These are phyloP conservation scores for Kodamaea arcana DNA, from an alignment of 1,139 yeast genomes.

Conservation along the genomic window DNA sequence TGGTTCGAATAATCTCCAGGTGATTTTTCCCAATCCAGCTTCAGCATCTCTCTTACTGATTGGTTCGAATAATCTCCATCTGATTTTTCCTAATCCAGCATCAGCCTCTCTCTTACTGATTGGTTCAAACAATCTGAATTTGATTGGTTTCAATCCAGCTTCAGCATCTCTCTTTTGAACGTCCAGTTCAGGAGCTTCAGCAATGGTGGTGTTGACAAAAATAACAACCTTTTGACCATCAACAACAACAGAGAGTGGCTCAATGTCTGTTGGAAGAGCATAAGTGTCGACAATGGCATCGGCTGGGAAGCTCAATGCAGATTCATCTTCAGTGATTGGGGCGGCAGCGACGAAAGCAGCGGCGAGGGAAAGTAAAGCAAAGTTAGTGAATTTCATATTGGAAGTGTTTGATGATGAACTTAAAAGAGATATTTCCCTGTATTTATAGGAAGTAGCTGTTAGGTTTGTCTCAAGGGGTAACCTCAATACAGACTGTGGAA, in stretches of 20 bases:
- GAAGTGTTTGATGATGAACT: neutral
- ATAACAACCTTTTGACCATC: slow-evolving; percentile 16
- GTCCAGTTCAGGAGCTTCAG: slow-evolving; percentile 3
- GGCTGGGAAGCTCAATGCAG: slow-evolving; percentile 10
- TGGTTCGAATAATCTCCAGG: slow-evolving; percentile 12
- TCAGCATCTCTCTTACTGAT: slow-evolving; percentile 14
- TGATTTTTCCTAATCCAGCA: slow-evolving; percentile 8
- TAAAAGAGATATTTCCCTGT: neutral
- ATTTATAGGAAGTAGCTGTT: neutral
- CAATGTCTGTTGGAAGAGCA: slow-evolving; percentile 13
- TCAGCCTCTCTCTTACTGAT: neutral
- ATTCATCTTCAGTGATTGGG: slow-evolving; percentile 6
- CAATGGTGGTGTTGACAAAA: slow-evolving; percentile 17
- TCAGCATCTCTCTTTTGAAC: slow-evolving; percentile 6
- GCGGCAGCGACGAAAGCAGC: slow-evolving; percentile 6
- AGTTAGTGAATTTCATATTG: slow-evolving; percentile 12
- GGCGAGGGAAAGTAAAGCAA: slow-evolving; percentile 9
- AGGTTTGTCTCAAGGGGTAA: no score
- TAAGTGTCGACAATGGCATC: slow-evolving; percentile 14
- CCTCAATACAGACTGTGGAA: no score
- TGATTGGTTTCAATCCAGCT: no score
- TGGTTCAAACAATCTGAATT: no score
- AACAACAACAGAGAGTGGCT: slow-evolving; percentile 13
- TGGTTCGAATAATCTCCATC: slow-evolving; percentile 14
- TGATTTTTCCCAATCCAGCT: slow-evolving; percentile 12